phyloP scores from a whole-genome alignment of 1,284 basidiomycete species.

The Porodaedalea pini region DNA sequence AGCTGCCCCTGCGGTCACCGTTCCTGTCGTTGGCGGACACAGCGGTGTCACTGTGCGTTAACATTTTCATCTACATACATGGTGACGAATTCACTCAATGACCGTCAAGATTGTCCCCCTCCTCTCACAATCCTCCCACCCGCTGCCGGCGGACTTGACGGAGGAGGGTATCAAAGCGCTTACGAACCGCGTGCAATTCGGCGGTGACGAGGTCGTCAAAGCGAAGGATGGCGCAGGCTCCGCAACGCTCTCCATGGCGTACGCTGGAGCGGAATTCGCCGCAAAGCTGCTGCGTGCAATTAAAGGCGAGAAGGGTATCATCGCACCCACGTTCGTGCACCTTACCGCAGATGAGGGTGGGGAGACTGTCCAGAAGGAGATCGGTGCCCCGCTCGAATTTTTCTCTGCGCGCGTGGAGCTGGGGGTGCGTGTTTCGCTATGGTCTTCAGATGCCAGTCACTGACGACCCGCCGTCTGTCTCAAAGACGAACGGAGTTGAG shows the following conservation, averaged over 20 bases:
- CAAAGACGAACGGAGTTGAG: constrained; percentile 78
- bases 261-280: constrained; percentile 76
- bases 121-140: constrained; percentile 85
- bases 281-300: constrained; percentile 78
- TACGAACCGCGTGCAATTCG: constrained; percentile 70
- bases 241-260: constrained; percentile 77
- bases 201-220: constrained; percentile 79
- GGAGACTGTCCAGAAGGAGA: constrained; percentile 55
- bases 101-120: constrained; percentile 81
- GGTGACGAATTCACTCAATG: constrained; percentile 23
- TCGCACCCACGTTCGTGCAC: constrained; percentile 84
- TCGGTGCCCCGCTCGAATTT: constrained; percentile 62
- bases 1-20: constrained; percentile 66
- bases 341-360: constrained; percentile 77
- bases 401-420: constrained; percentile 86
- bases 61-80: not conserved
- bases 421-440: constrained; percentile 53
- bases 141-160: constrained; percentile 55
- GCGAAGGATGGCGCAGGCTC: constrained; percentile 78
- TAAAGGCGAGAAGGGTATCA: constrained; percentile 84
- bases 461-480: constrained; percentile 12
- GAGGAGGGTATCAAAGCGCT: constrained; percentile 53
- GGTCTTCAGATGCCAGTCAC: constrained; percentile 10
- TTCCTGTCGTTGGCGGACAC: constrained; percentile 96
- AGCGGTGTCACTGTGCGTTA: constrained; percentile 82